Evolutionary conservation across 2,329 filamentous ascomycete species (phyloP), one percentile per base, ranked within the genome.

Genomic region (Purpureocillium lavendulum): DNA sequence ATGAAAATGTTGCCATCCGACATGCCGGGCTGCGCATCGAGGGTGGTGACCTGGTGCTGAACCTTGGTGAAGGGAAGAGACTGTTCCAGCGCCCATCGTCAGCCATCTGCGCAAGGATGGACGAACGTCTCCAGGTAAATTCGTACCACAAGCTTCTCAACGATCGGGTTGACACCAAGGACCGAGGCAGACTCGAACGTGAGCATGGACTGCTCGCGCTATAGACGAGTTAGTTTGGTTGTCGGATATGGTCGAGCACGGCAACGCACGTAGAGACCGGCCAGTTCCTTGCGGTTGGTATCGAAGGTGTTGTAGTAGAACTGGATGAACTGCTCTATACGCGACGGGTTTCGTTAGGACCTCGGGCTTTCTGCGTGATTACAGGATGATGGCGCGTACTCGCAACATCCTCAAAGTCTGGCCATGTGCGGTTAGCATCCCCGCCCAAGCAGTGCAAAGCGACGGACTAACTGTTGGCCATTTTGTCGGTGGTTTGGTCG

Each of bases 231-330:
- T 46, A 47, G 46, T 18, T 21, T 21, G 12, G 14, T 13, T 21
- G 28, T 28, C 14, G n/a, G n/a, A n/a, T n/a, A n/a, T n/a, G n/a
- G n/a, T 9, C 18, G 16, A 28, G 21, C 30, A 21, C n/a, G n/a
- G n/a, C n/a, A 21, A 55, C 84, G 59, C 77, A 95, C 90, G 72
- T 96, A 97, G 69, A 96, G 86, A 45, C 66, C 57, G 12, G 63
- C 66, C 33, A 96, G 75, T 38, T 60, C 54, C 40, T 66, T 65
- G 56, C 88, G 82, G 65, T 89, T 73, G 45, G 58, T 47, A 62
- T 95, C 88, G 66, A 96, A 95, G 44, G 80, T 82, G 56, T 82
- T 72, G 76, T 95, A 96, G 79, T 96, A 97, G 73, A 83, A 90
- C 45, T 81, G 60, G 50, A 90, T 82, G 66, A 97, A 96, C 67